These are phyloP conservation scores for Begonia peltatifolia DNA, from an alignment of 306 rosid genomes.

Conservation along the genomic window DNA sequence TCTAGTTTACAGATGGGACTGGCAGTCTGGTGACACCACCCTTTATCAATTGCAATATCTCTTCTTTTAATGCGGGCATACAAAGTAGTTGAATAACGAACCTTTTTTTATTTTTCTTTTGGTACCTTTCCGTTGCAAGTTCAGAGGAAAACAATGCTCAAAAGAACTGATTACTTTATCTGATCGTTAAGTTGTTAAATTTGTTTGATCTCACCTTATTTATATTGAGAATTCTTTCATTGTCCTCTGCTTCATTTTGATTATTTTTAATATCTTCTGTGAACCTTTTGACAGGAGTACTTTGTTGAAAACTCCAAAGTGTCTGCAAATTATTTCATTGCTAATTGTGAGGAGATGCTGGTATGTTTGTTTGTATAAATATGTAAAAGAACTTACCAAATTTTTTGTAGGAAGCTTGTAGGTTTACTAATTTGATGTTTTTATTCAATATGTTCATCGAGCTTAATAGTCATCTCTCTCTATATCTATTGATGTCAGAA, in stretches of 20 bases:
- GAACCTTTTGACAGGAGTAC: constrained; percentile 54
- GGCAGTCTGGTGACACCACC: too few relatives aligned
- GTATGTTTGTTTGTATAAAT: constrained; percentile 28
- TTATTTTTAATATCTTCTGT: constrained; percentile 5
- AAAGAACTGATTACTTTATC: too few relatives aligned
- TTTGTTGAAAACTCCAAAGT: constrained; percentile 77
- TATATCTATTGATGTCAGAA: constrained; percentile 34
- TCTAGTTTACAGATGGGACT: too few relatives aligned
- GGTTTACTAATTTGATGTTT: constrained; percentile 5
- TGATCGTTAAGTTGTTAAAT: too few relatives aligned
- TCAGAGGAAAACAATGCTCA: too few relatives aligned
- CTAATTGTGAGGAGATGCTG: constrained; percentile 58
- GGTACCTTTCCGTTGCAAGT: too few relatives aligned
- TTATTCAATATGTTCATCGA: constrained; percentile 4
- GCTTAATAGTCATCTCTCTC: constrained; percentile 5
- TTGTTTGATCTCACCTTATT: too few relatives aligned
- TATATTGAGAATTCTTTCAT: background rate
- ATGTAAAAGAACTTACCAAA: background rate
- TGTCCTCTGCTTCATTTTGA: constrained; percentile 1
- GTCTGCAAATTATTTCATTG: constrained; percentile 69
- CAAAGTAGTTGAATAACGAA: too few relatives aligned
- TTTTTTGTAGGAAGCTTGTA: constrained; percentile 9
- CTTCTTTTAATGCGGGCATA: too few relatives aligned
- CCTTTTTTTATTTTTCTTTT: too few relatives aligned
- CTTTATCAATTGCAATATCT: too few relatives aligned